These are phyloP conservation scores for Phoma sp. DNA, from an alignment of 2,329 filamentous ascomycete genomes.

Conservation along the genomic window DNA sequence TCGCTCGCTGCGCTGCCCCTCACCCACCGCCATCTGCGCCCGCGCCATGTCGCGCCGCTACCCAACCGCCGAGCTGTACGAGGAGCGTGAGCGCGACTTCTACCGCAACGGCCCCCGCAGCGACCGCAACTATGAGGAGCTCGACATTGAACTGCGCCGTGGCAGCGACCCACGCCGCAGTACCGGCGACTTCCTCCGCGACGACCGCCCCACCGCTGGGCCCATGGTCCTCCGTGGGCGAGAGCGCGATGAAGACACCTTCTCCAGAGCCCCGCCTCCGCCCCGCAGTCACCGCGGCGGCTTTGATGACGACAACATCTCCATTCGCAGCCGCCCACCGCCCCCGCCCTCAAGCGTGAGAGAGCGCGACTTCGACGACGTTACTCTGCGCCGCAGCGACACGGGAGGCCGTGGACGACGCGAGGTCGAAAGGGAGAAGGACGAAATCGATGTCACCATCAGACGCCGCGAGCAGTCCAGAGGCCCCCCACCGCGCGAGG, in stretches of 20 bases:
- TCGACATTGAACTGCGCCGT: slow-evolving; percentile 56
- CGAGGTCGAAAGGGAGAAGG: slow-evolving; percentile 38
- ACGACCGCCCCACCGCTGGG: slow-evolving; percentile 55
- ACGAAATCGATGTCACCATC: slow-evolving; percentile 46
- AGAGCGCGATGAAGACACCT: slow-evolving; percentile 50
- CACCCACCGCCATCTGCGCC: slow-evolving; percentile 18
- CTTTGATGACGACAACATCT: slow-evolving; percentile 51
- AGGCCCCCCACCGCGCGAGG: slow-evolving; percentile 38
- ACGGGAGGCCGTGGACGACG: slow-evolving; percentile 41
- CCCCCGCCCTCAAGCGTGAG: slow-evolving; percentile 36
- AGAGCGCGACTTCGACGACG: slow-evolving; percentile 46
- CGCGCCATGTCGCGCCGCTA: slow-evolving; percentile 54
- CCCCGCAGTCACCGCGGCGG: slow-evolving; percentile 42
- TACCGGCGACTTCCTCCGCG: slow-evolving; percentile 57
- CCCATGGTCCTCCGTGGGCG: slow-evolving; percentile 55
- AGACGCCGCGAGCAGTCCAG: slow-evolving; percentile 45
- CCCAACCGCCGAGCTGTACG: slow-evolving; percentile 55
- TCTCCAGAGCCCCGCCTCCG: slow-evolving; percentile 30
- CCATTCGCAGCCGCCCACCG: slow-evolving; percentile 40
- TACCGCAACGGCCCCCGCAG: slow-evolving; percentile 51
- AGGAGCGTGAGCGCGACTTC: slow-evolving; percentile 58
- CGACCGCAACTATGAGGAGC: slow-evolving; percentile 56
- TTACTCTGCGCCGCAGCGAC: slow-evolving; percentile 48
- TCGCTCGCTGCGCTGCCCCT: slow-evolving; percentile 17
- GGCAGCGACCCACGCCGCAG: slow-evolving; percentile 49